These are phyloP conservation scores for Heliamphora ciliata DNA, from an alignment of 179 eudicot genomes.

Conservation along the genomic window DNA sequence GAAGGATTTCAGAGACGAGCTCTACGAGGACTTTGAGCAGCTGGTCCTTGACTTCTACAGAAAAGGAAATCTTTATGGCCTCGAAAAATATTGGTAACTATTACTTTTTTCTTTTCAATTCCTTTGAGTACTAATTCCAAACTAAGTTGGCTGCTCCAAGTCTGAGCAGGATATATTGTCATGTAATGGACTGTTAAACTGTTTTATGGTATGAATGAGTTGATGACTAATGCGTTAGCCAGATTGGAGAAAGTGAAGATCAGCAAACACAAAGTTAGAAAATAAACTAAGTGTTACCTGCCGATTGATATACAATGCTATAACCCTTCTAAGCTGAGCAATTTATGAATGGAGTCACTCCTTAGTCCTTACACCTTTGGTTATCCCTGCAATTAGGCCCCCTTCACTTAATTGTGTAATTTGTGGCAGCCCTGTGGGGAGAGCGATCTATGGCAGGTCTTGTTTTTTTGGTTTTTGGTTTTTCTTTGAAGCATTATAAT, in stretches of 20 bases:
- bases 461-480: neutral
- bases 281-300: neutral
- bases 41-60: conserved; percentile 60
- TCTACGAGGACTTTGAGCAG: conserved; percentile 73
- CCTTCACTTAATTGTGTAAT: neutral
- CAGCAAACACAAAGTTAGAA: neutral
- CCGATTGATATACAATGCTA: neutral
- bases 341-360: neutral
- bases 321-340: neutral
- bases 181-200: neutral
- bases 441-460: neutral
- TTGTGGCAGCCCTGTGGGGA: neutral
- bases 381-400: neutral
- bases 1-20: conserved; percentile 70
- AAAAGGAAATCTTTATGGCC: conserved; percentile 86
- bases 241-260: neutral
- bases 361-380: neutral
- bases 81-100: conserved; percentile 84
- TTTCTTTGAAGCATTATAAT: neutral
- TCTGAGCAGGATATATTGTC: neutral
- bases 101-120: neutral
- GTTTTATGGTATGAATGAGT: neutral
- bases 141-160: neutral
- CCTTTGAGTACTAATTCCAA: neutral
- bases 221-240: neutral